Conservation (phyloP, 768 basidiomycete species). For the Phylloporus sp. region DNA sequence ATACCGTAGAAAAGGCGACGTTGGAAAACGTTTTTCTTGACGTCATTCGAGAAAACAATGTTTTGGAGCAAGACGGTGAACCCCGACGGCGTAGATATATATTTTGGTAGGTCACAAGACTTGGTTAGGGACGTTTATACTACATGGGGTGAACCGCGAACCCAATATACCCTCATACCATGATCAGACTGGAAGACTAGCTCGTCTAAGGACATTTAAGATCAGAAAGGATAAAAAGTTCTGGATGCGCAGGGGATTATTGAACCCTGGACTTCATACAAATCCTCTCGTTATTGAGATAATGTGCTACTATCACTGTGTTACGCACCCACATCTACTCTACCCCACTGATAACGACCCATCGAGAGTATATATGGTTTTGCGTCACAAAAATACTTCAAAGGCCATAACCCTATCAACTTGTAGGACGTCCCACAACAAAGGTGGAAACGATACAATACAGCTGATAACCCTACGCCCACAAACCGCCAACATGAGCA, state of each 20-base stretch:
- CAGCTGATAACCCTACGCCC: conserved; percentile 24
- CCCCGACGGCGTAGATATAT: conserved; percentile 8
- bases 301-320: conserved; percentile 41
- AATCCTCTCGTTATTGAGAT: conserved; percentile 9
- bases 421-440: no score
- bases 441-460: no score
- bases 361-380: no score
- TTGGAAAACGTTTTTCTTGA: conserved; percentile 73
- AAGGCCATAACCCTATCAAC: no score
- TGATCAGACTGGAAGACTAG: background rate
- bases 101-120: background rate
- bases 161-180: background rate
- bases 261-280: conserved; percentile 44
- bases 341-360: no score
- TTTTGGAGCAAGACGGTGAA: conserved; percentile 43
- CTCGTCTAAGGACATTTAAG: no score
- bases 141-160: no score
- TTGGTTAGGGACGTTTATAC: background rate
- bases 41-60: conserved; percentile 60
- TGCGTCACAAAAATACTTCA: no score
- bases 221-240: conserved; percentile 15
- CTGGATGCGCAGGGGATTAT: conserved; percentile 39
- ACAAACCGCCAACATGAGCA: conserved; percentile 18
- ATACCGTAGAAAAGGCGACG: conserved; percentile 66
- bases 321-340: conserved; percentile 25